Evolutionary conservation across 805 yeast genomes (phyloP), one percentile per base, ranked within the genome.

Genomic region (Saccharomycopsis javanensis): DNA sequence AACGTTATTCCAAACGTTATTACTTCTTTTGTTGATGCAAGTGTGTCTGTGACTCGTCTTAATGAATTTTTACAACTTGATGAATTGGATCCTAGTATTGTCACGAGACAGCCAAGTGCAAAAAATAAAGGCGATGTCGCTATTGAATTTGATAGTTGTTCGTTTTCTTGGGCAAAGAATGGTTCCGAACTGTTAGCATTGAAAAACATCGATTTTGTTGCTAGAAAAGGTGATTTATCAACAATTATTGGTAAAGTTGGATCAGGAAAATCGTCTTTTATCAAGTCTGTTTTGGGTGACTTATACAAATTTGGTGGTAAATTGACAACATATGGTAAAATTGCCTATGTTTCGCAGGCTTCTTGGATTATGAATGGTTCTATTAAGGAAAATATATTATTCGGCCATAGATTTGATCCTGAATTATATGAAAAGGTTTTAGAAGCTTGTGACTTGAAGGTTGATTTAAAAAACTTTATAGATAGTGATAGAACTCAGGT

Each of bases 281-380:
- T 89, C 57, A 89, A 86, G 69, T 80, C 92, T 16, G 71, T 90
- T 33, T 72, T 89, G 48, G 98, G 97, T 61, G 95, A 90, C 64
- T 75, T 91, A 62, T 81, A 85, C 69, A 85, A 86, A 69, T 76
- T 82, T 18, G 78, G 80, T 54, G 98, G 98, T 48, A 72, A 78
- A 20, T 91, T 87, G 4, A 74, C 75, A 16, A 79, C 85, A 10
- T 84, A 79, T 66, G 98, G 97, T 46, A 76, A 79, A 52, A 75
- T 88, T 35, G 97, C 97, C 0, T 92, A 91, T 69, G 96, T 86
- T 46, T 83, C 96, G 1, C 98, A 91, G 71, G 83, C 86, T 42
- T 95, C 99, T 1, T 94, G 99, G 99, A 90, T 94, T 62, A 86
- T 90, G 86, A 94, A 94, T 68, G 98, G 96, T 35, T 77, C 95